These are phyloP conservation scores for Cucumis variabilis DNA, from an alignment of 331 rosid species.

Conservation along the genomic window DNA sequence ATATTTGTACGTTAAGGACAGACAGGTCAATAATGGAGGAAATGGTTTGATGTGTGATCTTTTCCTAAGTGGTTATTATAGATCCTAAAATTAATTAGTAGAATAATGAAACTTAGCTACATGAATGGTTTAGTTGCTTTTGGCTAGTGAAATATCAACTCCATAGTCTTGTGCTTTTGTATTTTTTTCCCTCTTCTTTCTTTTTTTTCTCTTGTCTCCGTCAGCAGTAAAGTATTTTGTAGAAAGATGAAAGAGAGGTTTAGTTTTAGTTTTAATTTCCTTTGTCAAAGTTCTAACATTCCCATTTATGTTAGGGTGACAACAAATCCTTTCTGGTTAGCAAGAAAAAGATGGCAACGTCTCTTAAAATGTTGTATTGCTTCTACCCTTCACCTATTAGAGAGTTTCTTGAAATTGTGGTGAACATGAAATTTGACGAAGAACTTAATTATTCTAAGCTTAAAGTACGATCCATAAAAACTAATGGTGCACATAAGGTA, in stretches of 20 bases:
- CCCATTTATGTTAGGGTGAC: slow-evolving; percentile 62
- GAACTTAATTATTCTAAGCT: slow-evolving; percentile 83
- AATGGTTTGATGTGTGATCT: too few relatives aligned
- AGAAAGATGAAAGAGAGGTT: too few relatives aligned
- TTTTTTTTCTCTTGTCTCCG: background rate
- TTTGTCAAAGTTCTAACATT: background rate
- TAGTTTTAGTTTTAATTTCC: background rate
- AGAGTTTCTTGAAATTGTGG: slow-evolving; percentile 83
- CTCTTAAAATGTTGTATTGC: slow-evolving; percentile 83
- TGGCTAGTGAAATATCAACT: slow-evolving; percentile 1
- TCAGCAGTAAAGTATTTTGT: slow-evolving; percentile 22
- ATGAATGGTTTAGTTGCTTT: slow-evolving; percentile 1
- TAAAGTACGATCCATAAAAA: too few relatives aligned
- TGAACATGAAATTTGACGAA: slow-evolving; percentile 92
- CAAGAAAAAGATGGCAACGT: slow-evolving; percentile 90
- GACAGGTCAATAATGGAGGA: background rate
- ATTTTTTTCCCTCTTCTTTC: background rate
- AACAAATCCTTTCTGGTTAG: slow-evolving; percentile 88
- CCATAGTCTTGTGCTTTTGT: background rate
- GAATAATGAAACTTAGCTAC: background rate
- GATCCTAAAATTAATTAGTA: background rate
- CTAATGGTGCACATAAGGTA: too few relatives aligned
- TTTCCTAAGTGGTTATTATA: background rate
- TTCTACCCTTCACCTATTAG: slow-evolving; percentile 69
- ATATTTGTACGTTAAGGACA: background rate